Evolutionary conservation across 1,284 basidiomycete genomes (phyloP).

Genomic region (Melampsora americana): DNA sequence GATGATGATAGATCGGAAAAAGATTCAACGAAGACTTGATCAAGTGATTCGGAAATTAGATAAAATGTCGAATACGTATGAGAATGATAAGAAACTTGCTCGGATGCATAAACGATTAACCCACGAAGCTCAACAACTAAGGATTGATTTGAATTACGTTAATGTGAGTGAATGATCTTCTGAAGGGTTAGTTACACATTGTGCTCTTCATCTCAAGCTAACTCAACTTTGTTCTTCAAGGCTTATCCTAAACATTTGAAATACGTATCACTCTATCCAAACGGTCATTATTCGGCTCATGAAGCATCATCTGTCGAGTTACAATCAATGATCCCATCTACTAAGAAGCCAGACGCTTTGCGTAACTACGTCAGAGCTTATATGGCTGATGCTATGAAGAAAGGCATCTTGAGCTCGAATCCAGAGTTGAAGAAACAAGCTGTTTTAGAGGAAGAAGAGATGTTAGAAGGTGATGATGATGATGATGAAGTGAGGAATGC

Average conservation of each 20-base stretch:
- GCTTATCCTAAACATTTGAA: conserved; percentile 42
- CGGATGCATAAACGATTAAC: conserved; percentile 5
- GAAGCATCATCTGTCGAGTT: neutral
- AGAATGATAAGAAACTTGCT: neutral
- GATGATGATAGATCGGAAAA: conserved; percentile 31
- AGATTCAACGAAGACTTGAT: conserved; percentile 28
- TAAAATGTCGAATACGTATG: neutral
- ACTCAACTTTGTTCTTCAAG: neutral
- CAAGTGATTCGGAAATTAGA: conserved; percentile 22
- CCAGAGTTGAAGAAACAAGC: conserved; percentile 16
- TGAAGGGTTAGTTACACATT: neutral
- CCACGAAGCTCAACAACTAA: conserved; percentile 17
- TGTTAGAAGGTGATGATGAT: neutral
- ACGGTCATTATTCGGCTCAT: conserved; percentile 23
- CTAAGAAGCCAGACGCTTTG: conserved; percentile 28
- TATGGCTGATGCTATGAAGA: conserved; percentile 22
- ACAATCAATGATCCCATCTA: conserved; percentile 23
- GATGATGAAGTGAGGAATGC: neutral
- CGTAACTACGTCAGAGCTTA: conserved; percentile 30
- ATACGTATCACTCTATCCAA: conserved; percentile 43
- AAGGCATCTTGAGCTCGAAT: conserved; percentile 12
- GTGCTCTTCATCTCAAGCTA: neutral
- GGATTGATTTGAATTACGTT: conserved; percentile 40
- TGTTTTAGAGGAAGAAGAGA: neutral
- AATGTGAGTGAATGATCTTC: conserved; percentile 5